phyloP scores from a whole-genome alignment of 768 basidiomycete genomes.

The Tylopilus rubrobrunneus region DNA sequence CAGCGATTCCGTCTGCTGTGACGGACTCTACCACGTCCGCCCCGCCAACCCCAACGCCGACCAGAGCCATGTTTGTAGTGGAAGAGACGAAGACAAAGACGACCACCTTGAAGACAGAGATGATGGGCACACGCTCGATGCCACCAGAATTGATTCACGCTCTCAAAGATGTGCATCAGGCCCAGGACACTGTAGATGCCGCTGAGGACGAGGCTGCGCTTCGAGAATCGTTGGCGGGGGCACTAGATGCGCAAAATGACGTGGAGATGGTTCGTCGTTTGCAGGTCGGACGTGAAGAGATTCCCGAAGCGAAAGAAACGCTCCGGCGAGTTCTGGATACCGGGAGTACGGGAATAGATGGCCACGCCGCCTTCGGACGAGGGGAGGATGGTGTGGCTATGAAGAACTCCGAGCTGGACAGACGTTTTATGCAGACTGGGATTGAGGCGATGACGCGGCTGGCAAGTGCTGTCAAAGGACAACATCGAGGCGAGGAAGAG shows the following conservation, averaged over 20 bases:
- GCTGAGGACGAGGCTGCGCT: slow-evolving; percentile 23
- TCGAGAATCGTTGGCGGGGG: slow-evolving; percentile 15
- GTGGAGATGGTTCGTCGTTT: slow-evolving; percentile 20
- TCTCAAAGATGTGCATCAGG: slow-evolving; percentile 18
- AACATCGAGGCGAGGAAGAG: neutral
- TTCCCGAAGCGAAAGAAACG: slow-evolving; percentile 23
- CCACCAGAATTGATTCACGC: neutral
- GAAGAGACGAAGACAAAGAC: neutral
- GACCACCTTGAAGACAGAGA: neutral
- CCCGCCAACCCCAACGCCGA: slow-evolving; percentile 11
- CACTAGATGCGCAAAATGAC: slow-evolving; percentile 14
- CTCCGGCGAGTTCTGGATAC: slow-evolving; percentile 17
- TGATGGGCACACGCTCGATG: neutral
- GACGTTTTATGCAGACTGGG: slow-evolving; percentile 67
- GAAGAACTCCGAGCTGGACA: slow-evolving; percentile 33
- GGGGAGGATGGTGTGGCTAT: neutral
- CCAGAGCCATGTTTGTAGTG: slow-evolving; percentile 5
- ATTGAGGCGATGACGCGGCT: slow-evolving; percentile 68
- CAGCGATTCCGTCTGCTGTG: neutral
- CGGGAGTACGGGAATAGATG: neutral
- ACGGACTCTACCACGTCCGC: neutral
- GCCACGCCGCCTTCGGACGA: neutral
- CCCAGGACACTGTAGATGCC: slow-evolving; percentile 21
- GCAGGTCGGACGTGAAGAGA: slow-evolving; percentile 21
- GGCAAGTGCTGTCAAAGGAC: slow-evolving; percentile 32